Evolutionary conservation across 2,329 filamentous ascomycete genomes (phyloP).

Genomic region (Aureobasidium sp.): DNA sequence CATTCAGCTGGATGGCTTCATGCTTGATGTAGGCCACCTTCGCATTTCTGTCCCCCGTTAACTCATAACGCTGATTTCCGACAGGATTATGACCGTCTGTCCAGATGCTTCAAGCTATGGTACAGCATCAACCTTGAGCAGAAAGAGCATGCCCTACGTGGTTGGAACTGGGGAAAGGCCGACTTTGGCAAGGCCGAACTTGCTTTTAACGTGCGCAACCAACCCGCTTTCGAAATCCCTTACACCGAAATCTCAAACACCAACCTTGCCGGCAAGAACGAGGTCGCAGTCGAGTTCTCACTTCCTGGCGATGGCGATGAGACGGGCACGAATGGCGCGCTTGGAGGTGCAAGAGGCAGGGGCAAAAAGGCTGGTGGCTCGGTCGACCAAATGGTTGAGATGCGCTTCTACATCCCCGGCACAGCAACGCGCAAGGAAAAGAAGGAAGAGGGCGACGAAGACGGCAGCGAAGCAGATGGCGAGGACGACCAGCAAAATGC

Average conservation of each 20-base stretch:
- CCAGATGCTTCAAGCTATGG: conserved; percentile 95
- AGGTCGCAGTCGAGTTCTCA: conserved; percentile 92
- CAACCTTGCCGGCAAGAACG: conserved; percentile 93
- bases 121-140: conserved; percentile 89
- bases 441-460: conserved; percentile 65
- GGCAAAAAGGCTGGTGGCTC: conserved; percentile 87
- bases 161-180: conserved; percentile 99
- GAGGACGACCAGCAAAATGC: conserved; percentile 80
- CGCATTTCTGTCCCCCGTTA: neutral
- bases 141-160: conserved; percentile 87
- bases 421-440: conserved; percentile 68
- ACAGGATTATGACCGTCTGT: conserved; percentile 80
- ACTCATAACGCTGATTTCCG: conserved; percentile 15
- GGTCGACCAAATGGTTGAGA: conserved; percentile 90
- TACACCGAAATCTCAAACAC: conserved; percentile 98
- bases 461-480: conserved; percentile 51
- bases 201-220: conserved; percentile 93
- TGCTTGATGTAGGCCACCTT: conserved; percentile 58
- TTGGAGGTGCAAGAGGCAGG: conserved; percentile 65
- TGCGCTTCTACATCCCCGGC: conserved; percentile 97
- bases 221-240: conserved; percentile 91
- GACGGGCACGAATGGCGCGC: conserved; percentile 64
- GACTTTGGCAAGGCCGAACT: conserved; percentile 95
- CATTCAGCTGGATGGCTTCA: conserved; percentile 91
- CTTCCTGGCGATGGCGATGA: conserved; percentile 64